Evolutionary conservation across 192 early-diverging fungal species (phyloP).

Genomic region (Spinellus fusiger): DNA sequence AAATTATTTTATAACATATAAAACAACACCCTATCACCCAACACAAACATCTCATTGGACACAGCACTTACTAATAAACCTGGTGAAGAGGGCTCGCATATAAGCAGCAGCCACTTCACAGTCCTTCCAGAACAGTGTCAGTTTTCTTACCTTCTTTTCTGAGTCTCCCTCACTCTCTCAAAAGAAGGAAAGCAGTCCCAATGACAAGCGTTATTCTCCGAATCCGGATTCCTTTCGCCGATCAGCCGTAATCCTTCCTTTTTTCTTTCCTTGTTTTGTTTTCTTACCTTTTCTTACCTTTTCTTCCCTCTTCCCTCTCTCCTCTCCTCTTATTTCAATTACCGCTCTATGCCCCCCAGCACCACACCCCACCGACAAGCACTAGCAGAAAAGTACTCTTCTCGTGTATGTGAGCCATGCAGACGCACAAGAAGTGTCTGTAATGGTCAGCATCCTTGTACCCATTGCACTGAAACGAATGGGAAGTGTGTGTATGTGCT

Average conservation of each 20-base stretch:
- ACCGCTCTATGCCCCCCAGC: neutral
- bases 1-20: too few relatives aligned
- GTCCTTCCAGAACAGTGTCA: too few relatives aligned
- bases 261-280: neutral
- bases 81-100: too few relatives aligned
- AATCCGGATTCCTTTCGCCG: neutral
- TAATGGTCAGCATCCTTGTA: slow-evolving; percentile 26
- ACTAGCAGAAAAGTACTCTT: neutral
- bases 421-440: slow-evolving; percentile 19
- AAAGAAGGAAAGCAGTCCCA: neutral
- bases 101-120: too few relatives aligned
- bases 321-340: neutral
- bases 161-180: neutral
- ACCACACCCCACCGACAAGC: neutral
- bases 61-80: too few relatives aligned
- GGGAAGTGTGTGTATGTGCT: slow-evolving; percentile 25
- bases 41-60: too few relatives aligned
- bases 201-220: neutral
- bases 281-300: neutral
- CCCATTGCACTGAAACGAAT: slow-evolving; percentile 9
- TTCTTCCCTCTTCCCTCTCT: neutral
- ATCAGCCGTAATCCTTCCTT: neutral
- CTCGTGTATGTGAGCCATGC: slow-evolving; percentile 27
- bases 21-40: too few relatives aligned
- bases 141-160: neutral